Base-by-base conservation (phyloP, 2,329 filamentous ascomycete genomes). In the Colletotrichum sp. region DNA sequence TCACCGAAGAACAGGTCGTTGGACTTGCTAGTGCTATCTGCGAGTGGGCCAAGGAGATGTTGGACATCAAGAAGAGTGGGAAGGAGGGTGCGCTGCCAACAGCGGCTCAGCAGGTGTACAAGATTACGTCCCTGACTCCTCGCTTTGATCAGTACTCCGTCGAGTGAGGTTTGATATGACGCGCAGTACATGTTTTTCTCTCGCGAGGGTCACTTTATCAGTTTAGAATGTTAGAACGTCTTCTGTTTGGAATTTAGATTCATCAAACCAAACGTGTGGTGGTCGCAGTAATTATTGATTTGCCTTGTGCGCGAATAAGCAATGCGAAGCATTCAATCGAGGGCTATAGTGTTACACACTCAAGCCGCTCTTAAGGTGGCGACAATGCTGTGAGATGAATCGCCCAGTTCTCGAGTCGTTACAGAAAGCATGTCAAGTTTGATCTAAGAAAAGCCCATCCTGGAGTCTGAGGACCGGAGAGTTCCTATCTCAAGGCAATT, bases 1-100 rank as follows among this genome's bases (percentile, higher is more conserved):
- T 87, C 67, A 86, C 84, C 4, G 73, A 79, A 18, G 80, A 77
- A 2, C 78, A 88, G 63, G 78, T 87, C 7, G 71, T 81, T 36
- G 78, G 43, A 4, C 26, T 77, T n/a, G 69, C 62, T 4, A 56
- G 21, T 26, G 24, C 69, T 5, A 67, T 78, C 2, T 75, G 65
- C 21, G 48, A 65, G 4, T 79, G 70, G 68, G 75, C 67, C 4
- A 7, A 61, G n/a, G 78, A 79, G 69, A 78, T 78, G 66, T 21
- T 59, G 12, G 66, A 61, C 12, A 69, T 69, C n/a, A 32, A 69
- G 24, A 30, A 34, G 13, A 68, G 28, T 26, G 48, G 48, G 28
- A 55, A 70, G 3, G 58, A 32, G 18, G 58, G 58, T 26, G 18
- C 9, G 10, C 68, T 70, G 7, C 68, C 68, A 3, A 62, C 14